These are phyloP conservation scores for Saccharomycopsis babjevae DNA, from an alignment of 805 yeast genomes.

Conservation along the genomic window DNA sequence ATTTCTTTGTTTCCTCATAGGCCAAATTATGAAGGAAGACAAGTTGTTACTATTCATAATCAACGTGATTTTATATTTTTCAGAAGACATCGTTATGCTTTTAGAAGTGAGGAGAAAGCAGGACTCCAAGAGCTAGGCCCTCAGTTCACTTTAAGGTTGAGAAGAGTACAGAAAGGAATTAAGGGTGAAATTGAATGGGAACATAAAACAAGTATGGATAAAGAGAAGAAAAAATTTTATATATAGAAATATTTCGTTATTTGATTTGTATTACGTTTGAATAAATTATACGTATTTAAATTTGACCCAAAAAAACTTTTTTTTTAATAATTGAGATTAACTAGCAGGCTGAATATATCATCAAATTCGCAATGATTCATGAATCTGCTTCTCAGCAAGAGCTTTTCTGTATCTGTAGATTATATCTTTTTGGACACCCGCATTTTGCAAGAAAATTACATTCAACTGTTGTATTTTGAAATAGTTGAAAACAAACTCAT, in stretches of 20 bases:
- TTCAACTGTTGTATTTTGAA: conserved; percentile 2
- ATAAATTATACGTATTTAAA: background rate
- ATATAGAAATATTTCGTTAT: conserved; percentile 31
- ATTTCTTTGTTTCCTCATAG: conserved; percentile 86
- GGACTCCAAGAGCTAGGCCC: conserved; percentile 97
- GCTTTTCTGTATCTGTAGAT: background rate
- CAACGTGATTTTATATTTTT: conserved; percentile 94
- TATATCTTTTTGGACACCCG: background rate
- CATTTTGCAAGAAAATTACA: background rate
- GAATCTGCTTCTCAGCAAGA: background rate
- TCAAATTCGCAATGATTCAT: background rate
- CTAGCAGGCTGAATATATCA: background rate
- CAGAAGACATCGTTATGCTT: conserved; percentile 88
- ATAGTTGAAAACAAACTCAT: conserved; percentile 2
- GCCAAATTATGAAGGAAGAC: conserved; percentile 93
- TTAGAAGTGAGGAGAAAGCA: conserved; percentile 81
- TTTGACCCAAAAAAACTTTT: background rate
- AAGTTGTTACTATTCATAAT: conserved; percentile 90
- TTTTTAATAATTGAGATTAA: background rate
- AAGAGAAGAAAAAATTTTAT: conserved; percentile 87
- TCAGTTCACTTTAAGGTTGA: conserved; percentile 80
- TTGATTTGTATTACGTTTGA: background rate
- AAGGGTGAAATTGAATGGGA: conserved; percentile 94
- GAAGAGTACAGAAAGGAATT: conserved; percentile 86
- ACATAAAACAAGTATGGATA: conserved; percentile 92